Conservation (phyloP, 2,329 filamentous ascomycete genomes). For the Penicillium thymicola region DNA sequence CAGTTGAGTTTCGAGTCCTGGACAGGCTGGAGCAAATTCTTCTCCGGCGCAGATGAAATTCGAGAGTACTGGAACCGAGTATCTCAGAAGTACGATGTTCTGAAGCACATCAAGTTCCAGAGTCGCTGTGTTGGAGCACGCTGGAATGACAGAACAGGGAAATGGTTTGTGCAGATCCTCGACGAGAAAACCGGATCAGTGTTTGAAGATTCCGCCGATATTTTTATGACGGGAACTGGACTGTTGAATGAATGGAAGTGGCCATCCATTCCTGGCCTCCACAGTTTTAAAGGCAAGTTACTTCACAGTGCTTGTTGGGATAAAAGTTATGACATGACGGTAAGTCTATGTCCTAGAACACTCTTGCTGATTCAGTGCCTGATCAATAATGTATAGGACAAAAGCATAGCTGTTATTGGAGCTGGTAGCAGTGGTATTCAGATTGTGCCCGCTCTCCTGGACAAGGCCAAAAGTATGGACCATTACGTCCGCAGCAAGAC, state of each 20-base stretch:
- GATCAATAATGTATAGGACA: slow-evolving; percentile 12
- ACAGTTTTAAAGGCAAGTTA: slow-evolving; percentile 9
- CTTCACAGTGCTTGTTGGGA: slow-evolving; percentile 11
- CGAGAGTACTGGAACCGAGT: slow-evolving; percentile 19
- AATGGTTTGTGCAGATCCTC: neutral
- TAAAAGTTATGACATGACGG: neutral
- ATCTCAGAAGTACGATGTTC: slow-evolving; percentile 12
- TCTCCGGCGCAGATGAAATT: slow-evolving; percentile 14
- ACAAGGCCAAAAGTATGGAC: slow-evolving; percentile 22
- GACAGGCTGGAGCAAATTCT: neutral
- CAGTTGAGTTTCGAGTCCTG: neutral
- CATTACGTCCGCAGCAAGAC: slow-evolving; percentile 34
- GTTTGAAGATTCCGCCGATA: neutral
- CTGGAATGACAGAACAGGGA: neutral
- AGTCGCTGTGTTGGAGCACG: neutral
- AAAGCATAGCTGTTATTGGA: slow-evolving; percentile 28
- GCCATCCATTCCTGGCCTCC: slow-evolving; percentile 13
- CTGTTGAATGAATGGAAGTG: slow-evolving; percentile 21
- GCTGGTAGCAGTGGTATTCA: slow-evolving; percentile 35
- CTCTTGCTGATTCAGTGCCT: neutral
- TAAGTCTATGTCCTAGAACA: neutral
- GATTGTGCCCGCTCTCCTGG: slow-evolving; percentile 30
- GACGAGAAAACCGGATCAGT: neutral
- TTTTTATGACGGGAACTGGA: slow-evolving; percentile 19
- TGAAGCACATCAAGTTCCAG: neutral